Base-by-base conservation (phyloP, 2,329 filamentous ascomycete genomes). In the Immersiporthe knoxdaviesiana region DNA sequence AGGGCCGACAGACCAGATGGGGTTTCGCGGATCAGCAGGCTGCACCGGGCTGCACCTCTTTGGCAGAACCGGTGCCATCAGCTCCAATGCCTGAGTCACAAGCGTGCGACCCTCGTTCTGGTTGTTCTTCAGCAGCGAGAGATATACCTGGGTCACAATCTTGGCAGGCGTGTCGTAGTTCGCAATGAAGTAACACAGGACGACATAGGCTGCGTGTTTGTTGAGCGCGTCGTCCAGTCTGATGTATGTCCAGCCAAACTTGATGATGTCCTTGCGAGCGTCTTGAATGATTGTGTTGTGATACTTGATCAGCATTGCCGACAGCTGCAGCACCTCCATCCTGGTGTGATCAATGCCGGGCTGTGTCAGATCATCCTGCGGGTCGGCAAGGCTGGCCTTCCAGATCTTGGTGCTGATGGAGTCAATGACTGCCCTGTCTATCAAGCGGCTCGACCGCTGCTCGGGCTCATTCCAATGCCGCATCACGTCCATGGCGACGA, bases 211-310 rank as follows among this genome's bases (percentile, higher is more conserved):
- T 0, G 95, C 96, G 78, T 98, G 96, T 79, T 99, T 99, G 84
- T 98, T 99, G 83, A 99, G 97, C 68, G 97, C 92, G 79, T 99
- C 96, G 76, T 99, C 97, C n/a, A 99, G 87, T 32, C 93, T 90
- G 75, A 99, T 99, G 77, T 97, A 98, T 24, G 94, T 97, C 96
- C 96, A 99, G 3, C 94, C 94, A 79, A 98, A 99, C 80, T 97
- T 98, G 77, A 99, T 99, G 72, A 99, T 95, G 73, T 99, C 96
- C 80, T 99, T 99, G 50, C 97, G 90, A 2, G 93, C 91, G 75
- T 98, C 96, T 74, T 97, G 92, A 1, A 99, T 87, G 66, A 94
- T 92, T 41, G 88, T 88, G 75, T 95, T 90, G 76, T 99, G 93
- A 76, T 98, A 97, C 77, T 99, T 99, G 80, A 99, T 91, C 52